A percentile compares a stretch with the other conserved stretches of the same genome.
phyloP scores from a whole-genome alignment of 2,329 filamentous ascomycete genomes.

The Decorospora gaudefroyi region DNA sequence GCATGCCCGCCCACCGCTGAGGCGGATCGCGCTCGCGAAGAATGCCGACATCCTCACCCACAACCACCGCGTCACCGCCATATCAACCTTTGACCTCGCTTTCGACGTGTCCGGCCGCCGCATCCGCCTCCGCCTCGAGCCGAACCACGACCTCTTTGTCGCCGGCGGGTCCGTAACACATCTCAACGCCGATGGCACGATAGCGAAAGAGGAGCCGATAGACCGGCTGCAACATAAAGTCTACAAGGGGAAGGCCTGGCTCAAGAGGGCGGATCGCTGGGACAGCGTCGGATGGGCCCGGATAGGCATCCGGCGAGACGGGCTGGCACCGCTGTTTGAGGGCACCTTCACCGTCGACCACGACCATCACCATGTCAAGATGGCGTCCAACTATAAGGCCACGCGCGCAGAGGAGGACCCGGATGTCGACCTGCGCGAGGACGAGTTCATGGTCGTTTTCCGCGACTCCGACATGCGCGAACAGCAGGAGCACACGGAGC shows the following conservation, averaged over 20 bases:
- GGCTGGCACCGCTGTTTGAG: constrained; percentile 79
- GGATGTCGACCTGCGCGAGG: constrained; percentile 58
- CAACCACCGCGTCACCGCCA: constrained; percentile 75
- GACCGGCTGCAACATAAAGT: constrained; percentile 76
- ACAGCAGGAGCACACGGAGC: constrained; percentile 59
- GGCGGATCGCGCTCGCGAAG: constrained; percentile 72
- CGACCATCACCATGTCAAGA: constrained; percentile 85
- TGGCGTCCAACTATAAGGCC: constrained; percentile 71
- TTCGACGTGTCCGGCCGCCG: constrained; percentile 71
- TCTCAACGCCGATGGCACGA: constrained; percentile 70
- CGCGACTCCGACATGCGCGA: constrained; percentile 79
- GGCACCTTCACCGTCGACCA: constrained; percentile 81
- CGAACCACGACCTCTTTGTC: constrained; percentile 87
- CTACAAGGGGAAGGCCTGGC: constrained; percentile 78
- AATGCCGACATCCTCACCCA: constrained; percentile 77
- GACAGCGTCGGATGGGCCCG: constrained; percentile 84
- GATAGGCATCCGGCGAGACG: constrained; percentile 77
- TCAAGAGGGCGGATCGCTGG: constrained; percentile 79
- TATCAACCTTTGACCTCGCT: constrained; percentile 81
- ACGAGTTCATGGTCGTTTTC: constrained; percentile 88
- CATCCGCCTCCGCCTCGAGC: constrained; percentile 79
- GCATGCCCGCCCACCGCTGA: constrained; percentile 70
- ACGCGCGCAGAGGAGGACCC: constrained; percentile 74
- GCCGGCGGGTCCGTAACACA: constrained; percentile 75
- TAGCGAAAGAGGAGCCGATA: constrained; percentile 69